phyloP scores from a whole-genome alignment of 192 early-diverging fungal species.

The Podila minutissima region DNA sequence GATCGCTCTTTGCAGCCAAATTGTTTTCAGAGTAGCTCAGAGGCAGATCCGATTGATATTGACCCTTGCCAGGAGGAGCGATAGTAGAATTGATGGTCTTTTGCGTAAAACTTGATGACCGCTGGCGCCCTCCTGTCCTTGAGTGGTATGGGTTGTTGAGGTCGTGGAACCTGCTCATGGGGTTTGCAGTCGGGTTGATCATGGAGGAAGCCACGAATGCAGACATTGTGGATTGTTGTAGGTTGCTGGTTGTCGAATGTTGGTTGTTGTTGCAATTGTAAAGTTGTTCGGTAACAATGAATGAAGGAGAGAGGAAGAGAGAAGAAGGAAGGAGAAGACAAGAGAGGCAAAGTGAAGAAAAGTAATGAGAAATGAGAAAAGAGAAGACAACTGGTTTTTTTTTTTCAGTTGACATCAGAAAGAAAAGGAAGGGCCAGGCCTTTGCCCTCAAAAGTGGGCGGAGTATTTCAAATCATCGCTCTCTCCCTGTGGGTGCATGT shows the following conservation, averaged over 20 bases:
- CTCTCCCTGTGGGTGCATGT: neutral
- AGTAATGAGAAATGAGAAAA: neutral
- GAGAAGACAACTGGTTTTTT: neutral
- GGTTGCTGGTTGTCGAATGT: neutral
- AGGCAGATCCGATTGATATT: neutral
- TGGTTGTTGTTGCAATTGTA: too few relatives aligned
- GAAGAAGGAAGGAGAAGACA: neutral
- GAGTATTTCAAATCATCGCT: neutral
- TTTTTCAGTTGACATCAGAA: neutral
- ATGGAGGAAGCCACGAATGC: constrained; percentile 9
- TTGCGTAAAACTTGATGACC: constrained; percentile 26
- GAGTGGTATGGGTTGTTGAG: neutral
- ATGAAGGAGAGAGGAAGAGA: neutral
- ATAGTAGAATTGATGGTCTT: neutral
- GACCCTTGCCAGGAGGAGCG: constrained; percentile 11
- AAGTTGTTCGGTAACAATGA: too few relatives aligned
- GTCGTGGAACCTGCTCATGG: constrained; percentile 35
- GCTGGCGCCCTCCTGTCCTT: constrained; percentile 17
- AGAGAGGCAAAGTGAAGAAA: neutral
- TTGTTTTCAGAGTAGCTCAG: neutral
- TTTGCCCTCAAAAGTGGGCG: neutral
- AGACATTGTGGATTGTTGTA: constrained; percentile 9
- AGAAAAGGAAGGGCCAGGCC: neutral
- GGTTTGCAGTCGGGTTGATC: constrained; percentile 10
- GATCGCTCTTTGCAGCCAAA: constrained; percentile 10